Conservation (phyloP, 2,329 filamentous ascomycete species). For the Alternaria hordeiaustralica region DNA sequence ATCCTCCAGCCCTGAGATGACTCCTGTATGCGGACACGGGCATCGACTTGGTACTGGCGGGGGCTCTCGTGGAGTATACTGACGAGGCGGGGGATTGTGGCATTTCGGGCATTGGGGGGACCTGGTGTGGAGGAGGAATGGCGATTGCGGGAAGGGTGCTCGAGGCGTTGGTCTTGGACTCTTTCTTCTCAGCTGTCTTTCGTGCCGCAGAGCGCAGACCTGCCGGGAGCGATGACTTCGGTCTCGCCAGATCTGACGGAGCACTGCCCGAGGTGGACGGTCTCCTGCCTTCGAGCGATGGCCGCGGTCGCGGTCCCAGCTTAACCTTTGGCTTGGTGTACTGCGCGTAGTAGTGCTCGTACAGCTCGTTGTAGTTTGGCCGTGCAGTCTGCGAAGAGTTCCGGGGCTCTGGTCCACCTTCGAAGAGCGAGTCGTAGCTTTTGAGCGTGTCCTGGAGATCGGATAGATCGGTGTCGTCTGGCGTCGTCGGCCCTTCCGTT, state of each 20-base stretch:
- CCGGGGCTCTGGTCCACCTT: slow-evolving; percentile 51
- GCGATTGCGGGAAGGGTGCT: slow-evolving; percentile 37
- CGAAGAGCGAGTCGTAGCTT: slow-evolving; percentile 44
- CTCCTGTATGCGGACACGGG: slow-evolving; percentile 47
- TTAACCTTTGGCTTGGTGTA: slow-evolving; percentile 83
- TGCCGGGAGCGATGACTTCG: slow-evolving; percentile 79
- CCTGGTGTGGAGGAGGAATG: slow-evolving; percentile 40
- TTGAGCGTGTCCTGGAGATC: slow-evolving; percentile 38
- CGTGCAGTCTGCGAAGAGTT: slow-evolving; percentile 52
- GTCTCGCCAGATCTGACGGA: slow-evolving; percentile 60
- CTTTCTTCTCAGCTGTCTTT: slow-evolving; percentile 39
- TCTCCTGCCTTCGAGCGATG: slow-evolving; percentile 72
- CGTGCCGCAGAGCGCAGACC: slow-evolving; percentile 67
- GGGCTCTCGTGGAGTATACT: slow-evolving; percentile 47
- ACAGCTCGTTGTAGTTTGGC: slow-evolving; percentile 50
- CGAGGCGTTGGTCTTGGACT: slow-evolving; percentile 46
- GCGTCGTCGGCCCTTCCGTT: slow-evolving; percentile 27
- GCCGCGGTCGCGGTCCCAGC: slow-evolving; percentile 83
- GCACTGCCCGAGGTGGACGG: slow-evolving; percentile 63
- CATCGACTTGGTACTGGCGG: slow-evolving; percentile 53
- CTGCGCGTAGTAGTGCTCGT: slow-evolving; percentile 56
- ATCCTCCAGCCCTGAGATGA: slow-evolving; percentile 56
- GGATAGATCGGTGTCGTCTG: slow-evolving; percentile 24
- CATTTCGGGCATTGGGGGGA: slow-evolving; percentile 44
- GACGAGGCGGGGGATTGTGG: slow-evolving; percentile 48